Conservation (phyloP, 495 filamentous ascomycete genomes). For the Massariosphaeria phaeospora region DNA sequence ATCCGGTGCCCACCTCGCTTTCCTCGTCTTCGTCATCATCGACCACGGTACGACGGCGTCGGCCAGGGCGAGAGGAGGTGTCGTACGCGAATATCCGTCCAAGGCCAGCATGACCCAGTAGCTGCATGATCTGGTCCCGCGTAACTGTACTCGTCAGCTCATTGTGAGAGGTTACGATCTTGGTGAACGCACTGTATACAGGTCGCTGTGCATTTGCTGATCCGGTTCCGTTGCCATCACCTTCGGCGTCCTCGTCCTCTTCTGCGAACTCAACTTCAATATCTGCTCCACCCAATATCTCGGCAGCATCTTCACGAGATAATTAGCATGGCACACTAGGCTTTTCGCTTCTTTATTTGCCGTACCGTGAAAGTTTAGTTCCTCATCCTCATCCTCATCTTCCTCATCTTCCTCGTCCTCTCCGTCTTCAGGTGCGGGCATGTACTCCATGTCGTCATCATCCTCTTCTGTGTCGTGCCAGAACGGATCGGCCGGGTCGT, state of each 20-base stretch:
- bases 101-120: constrained; percentile 42
- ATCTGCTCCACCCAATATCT: background rate
- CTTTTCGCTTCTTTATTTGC: too few relatives aligned
- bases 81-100: constrained; percentile 41
- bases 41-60: constrained; percentile 3
- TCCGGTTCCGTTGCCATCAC: constrained; percentile 5
- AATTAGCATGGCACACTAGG: too few relatives aligned
- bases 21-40: constrained; percentile 18
- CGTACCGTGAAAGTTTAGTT: constrained; percentile 32
- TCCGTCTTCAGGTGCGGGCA: constrained; percentile 18
- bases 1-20: constrained; percentile 19
- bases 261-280: constrained; percentile 18
- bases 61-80: background rate
- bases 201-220: constrained; percentile 10
- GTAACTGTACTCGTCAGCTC: constrained; percentile 40
- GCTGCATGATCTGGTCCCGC: constrained; percentile 41
- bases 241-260: constrained; percentile 33
- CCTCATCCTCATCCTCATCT: constrained; percentile 28
- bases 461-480: constrained; percentile 23
- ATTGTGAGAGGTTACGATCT: background rate
- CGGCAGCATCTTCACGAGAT: constrained; percentile 3
- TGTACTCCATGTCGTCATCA: constrained; percentile 33
- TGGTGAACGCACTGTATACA: constrained; percentile 25
- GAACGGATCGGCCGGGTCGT: constrained; percentile 24
- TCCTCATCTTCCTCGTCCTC: constrained; percentile 22